Percentiles rank a stretch among this genome's conserved stretches.
These are phyloP conservation scores for Zygotorulaspora sp. DNA, from an alignment of 805 yeast species.

Conservation along the genomic window DNA sequence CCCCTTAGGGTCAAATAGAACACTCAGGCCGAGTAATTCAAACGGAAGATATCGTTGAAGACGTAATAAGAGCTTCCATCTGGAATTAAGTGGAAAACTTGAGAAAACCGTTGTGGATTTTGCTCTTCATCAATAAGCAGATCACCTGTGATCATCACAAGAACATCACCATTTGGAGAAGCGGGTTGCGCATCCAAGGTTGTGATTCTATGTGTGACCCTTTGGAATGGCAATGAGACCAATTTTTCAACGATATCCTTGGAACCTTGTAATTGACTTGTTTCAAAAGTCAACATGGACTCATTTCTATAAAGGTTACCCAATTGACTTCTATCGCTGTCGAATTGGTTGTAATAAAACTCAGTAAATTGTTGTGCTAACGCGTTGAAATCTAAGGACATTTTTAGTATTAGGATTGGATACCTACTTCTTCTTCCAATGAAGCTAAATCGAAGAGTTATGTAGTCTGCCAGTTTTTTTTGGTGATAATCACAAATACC, in stretches of 20 bases:
- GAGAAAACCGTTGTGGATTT: constrained; percentile 94
- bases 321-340: constrained; percentile 84
- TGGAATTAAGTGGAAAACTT: constrained; percentile 94
- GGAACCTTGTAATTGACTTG: constrained; percentile 91
- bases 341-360: constrained; percentile 94
- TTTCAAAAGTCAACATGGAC: constrained; percentile 96
- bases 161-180: constrained; percentile 83
- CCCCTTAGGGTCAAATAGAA: background rate
- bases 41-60: constrained; percentile 94
- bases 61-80: constrained; percentile 90
- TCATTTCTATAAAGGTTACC: constrained; percentile 94
- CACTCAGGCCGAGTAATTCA: constrained; percentile 64
- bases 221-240: constrained; percentile 81
- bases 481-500: background rate
- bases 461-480: background rate
- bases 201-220: constrained; percentile 88
- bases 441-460: background rate
- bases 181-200: constrained; percentile 98
- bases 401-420: constrained; percentile 7
- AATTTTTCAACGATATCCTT: constrained; percentile 89
- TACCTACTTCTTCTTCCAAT: background rate
- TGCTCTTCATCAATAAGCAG: constrained; percentile 86
- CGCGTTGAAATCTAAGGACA: constrained; percentile 44
- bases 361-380: constrained; percentile 77
- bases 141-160: constrained; percentile 97